Evolutionary conservation across 208 protist genomes (phyloP).

Genomic region (Jaenimonas drosophilae): DNA sequence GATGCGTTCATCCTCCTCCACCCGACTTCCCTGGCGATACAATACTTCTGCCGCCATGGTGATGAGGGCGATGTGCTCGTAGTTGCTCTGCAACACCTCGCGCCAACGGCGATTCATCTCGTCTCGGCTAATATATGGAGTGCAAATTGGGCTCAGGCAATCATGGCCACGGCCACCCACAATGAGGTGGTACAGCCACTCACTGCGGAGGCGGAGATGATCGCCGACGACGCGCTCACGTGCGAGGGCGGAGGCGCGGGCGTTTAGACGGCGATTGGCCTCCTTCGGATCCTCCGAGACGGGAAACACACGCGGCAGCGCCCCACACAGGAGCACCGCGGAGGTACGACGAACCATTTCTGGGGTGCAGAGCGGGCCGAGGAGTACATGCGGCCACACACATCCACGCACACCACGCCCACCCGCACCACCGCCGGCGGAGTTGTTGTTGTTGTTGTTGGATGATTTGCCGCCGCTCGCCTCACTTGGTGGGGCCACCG

Average conservation of each 20-base stretch:
- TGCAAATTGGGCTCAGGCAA: slow-evolving; percentile 5
- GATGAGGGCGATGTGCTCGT: slow-evolving; percentile 17
- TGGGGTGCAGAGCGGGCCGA: slow-evolving; percentile 12
- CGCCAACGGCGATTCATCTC: slow-evolving; percentile 7
- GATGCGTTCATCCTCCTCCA: background rate
- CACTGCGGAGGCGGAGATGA: slow-evolving; percentile 5
- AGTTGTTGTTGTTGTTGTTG: background rate
- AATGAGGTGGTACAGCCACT: slow-evolving; percentile 24
- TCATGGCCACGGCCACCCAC: slow-evolving; percentile 7
- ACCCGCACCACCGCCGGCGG: background rate
- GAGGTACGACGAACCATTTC: slow-evolving; percentile 13
- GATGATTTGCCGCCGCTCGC: background rate
- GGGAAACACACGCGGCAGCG: slow-evolving; percentile 6
- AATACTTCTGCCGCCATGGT: slow-evolving; percentile 17
- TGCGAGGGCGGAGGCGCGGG: slow-evolving; percentile 6
- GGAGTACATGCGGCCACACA: slow-evolving; percentile 8
- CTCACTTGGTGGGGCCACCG: background rate
- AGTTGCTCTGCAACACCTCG: slow-evolving; percentile 12
- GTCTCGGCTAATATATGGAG: slow-evolving; percentile 3
- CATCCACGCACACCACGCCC: background rate
- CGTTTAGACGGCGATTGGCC: slow-evolving; percentile 7
- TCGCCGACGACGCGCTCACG: slow-evolving; percentile 5
- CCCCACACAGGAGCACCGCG: slow-evolving; percentile 18
- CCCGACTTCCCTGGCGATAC: slow-evolving; percentile 1
- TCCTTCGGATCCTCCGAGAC: slow-evolving; percentile 2